phyloP scores from a whole-genome alignment of 176 grass and related monocot genomes.

The Saccharum spontaneum region DNA sequence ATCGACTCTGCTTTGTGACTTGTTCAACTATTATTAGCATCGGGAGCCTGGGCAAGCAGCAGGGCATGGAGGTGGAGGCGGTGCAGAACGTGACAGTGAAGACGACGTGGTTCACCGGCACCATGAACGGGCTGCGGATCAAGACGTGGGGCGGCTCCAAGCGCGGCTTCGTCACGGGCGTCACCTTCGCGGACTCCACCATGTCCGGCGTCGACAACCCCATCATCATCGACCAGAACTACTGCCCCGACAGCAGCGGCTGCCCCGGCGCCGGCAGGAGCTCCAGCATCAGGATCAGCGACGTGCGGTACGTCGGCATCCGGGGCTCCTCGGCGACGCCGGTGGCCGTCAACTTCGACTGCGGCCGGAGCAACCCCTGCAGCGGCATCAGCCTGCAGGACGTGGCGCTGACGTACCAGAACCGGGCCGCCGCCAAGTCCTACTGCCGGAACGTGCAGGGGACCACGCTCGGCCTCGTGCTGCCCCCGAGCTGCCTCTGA shows the following conservation, averaged over 20 bases:
- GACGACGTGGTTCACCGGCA: constrained; percentile 70
- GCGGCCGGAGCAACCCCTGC: constrained; percentile 82
- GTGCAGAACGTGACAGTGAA: constrained; percentile 89
- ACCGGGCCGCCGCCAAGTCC: constrained; percentile 30
- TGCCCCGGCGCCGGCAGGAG: constrained; percentile 52
- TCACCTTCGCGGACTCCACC: constrained; percentile 57
- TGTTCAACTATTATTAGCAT: constrained; percentile 30
- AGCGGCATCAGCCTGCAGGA: constrained; percentile 70
- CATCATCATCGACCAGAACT: constrained; percentile 93
- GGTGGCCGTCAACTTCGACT: constrained; percentile 76
- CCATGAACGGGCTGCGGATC: constrained; percentile 74
- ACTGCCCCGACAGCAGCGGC: constrained; percentile 54
- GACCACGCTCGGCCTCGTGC: constrained; percentile 46
- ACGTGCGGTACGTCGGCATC: constrained; percentile 56
- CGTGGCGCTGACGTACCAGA: constrained; percentile 56
- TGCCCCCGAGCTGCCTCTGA: constrained; percentile 70
- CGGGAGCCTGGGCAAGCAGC: constrained; percentile 55
- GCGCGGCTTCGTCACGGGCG: constrained; percentile 52
- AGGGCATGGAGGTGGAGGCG: constrained; percentile 42
- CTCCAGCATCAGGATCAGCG: constrained; percentile 76
- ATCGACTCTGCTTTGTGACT: not conserved
- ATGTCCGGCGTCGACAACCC: constrained; percentile 81
- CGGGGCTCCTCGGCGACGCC: constrained; percentile 65
- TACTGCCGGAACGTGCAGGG: constrained; percentile 64
- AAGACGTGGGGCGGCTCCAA: constrained; percentile 80